Conservation (phyloP, 108 stramenopile genomes). For the Cyclotella choctawhatcheeana region DNA sequence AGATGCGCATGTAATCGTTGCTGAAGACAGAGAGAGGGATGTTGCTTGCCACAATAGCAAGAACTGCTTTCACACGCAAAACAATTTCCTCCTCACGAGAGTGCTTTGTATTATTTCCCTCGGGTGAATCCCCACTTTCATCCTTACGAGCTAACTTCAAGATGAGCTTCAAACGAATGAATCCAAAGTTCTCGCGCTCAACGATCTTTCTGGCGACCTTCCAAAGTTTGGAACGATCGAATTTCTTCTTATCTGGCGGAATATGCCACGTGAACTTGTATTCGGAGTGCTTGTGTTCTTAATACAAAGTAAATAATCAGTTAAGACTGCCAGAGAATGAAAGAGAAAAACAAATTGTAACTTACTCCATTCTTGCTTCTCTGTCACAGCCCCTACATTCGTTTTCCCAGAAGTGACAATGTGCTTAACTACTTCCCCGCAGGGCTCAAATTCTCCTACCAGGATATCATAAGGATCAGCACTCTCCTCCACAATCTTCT, state of each 20-base stretch:
- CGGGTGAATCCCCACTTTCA: not conserved
- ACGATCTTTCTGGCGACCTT: not conserved
- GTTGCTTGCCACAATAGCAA: slow-evolving; percentile 1
- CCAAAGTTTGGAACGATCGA: slow-evolving; percentile 7
- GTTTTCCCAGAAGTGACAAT: not conserved
- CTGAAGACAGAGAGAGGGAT: slow-evolving; percentile 4
- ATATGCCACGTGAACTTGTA: slow-evolving; percentile 5
- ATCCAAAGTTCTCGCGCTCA: not conserved
- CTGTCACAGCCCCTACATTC: not conserved
- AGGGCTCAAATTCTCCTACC: not conserved
- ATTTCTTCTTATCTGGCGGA: not conserved
- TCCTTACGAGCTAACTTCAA: slow-evolving; percentile 1
- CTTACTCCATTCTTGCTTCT: slow-evolving; percentile 14
- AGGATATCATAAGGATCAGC: not conserved
- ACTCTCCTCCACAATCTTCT: not conserved
- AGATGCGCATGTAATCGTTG: not conserved
- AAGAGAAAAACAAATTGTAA: not conserved
- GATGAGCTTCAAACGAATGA: not conserved
- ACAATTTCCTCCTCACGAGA: not conserved
- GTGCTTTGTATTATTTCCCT: not conserved
- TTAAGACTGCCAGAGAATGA: not conserved
- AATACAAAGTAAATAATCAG: not conserved
- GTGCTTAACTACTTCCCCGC: not conserved
- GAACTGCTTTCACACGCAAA: not conserved
- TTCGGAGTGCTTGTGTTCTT: slow-evolving; percentile 7